These are phyloP conservation scores for Thecaphora frezii DNA, from an alignment of 1,284 basidiomycete genomes.

Conservation along the genomic window DNA sequence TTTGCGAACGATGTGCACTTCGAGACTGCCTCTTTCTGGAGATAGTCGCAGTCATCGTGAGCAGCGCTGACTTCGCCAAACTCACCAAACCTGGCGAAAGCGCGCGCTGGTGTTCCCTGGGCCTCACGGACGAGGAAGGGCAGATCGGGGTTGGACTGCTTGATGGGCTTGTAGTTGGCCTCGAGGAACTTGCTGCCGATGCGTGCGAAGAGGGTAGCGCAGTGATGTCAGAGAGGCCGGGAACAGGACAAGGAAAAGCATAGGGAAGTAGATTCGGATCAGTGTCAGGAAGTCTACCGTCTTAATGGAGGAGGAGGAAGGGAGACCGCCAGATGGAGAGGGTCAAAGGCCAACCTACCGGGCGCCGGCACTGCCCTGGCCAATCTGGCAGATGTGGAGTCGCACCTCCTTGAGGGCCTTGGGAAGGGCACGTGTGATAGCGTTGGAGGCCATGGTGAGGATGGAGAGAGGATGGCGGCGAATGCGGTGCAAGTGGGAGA, in stretches of 20 bases:
- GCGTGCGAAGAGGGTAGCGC: not conserved
- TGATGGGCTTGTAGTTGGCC: slow-evolving; percentile 52
- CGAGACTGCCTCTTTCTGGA: too few relatives aligned
- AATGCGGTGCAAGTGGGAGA: not conserved
- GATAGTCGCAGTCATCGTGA: not conserved
- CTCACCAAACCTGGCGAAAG: slow-evolving; percentile 57
- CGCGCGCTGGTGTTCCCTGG: slow-evolving; percentile 48
- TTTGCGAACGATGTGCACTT: not conserved
- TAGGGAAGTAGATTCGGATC: not conserved
- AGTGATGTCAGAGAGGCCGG: too few relatives aligned
- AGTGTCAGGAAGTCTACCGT: too few relatives aligned
- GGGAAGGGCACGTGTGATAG: slow-evolving; percentile 48
- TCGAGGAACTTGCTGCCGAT: slow-evolving; percentile 50
- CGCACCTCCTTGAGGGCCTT: slow-evolving; percentile 55
- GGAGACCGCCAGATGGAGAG: not conserved
- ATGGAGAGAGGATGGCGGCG: too few relatives aligned
- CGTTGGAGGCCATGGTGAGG: slow-evolving; percentile 44
- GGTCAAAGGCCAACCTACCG: slow-evolving; percentile 36
- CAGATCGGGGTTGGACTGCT: slow-evolving; percentile 54
- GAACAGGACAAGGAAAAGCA: not conserved
- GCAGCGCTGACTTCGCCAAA: slow-evolving; percentile 7
- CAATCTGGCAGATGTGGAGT: slow-evolving; percentile 56
- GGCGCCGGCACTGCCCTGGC: slow-evolving; percentile 49
- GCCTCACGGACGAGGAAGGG: slow-evolving; percentile 58
- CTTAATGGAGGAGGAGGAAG: too few relatives aligned